Percentiles rank a stretch among this genome's conserved stretches.
phyloP scores from a whole-genome alignment of 1,284 basidiomycete genomes.

The Ustilago esculenta region DNA sequence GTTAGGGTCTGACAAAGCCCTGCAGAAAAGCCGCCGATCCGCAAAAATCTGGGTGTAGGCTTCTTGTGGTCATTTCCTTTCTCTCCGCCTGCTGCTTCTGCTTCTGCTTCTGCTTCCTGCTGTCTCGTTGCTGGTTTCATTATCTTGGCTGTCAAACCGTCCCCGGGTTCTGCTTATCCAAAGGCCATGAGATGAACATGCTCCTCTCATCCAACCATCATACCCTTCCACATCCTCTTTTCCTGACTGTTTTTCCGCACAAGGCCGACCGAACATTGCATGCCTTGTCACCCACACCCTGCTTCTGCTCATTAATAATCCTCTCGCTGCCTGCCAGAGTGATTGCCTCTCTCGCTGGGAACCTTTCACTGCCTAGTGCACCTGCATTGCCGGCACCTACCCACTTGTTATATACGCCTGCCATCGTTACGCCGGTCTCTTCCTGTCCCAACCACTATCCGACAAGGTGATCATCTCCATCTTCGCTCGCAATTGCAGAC shows the following conservation, averaged over 20 bases:
- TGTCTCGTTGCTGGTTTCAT: neutral
- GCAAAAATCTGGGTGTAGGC: constrained; percentile 21
- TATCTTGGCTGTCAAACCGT: too few relatives aligned
- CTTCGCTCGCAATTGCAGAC: too few relatives aligned
- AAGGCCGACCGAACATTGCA: too few relatives aligned
- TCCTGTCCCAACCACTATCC: too few relatives aligned
- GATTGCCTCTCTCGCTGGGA: too few relatives aligned
- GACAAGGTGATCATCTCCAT: too few relatives aligned
- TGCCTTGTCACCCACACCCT: neutral
- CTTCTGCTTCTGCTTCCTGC: neutral
- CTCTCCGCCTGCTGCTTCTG: neutral
- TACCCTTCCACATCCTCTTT: neutral
- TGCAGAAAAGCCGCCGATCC: constrained; percentile 20
- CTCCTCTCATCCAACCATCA: neutral
- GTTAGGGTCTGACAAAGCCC: constrained; percentile 17
- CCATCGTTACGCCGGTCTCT: neutral
- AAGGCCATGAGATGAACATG: neutral
- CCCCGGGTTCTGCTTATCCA: constrained; percentile 12
- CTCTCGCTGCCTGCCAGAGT: neutral
- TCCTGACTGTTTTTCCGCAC: neutral
- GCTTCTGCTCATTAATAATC: neutral
- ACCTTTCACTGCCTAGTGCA: too few relatives aligned
- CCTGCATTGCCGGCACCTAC: neutral
- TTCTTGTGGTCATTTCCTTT: neutral
- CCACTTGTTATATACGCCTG: constrained; percentile 11